phyloP scores from a whole-genome alignment of 495 filamentous ascomycete species.

The Glarea lozoyensis region DNA sequence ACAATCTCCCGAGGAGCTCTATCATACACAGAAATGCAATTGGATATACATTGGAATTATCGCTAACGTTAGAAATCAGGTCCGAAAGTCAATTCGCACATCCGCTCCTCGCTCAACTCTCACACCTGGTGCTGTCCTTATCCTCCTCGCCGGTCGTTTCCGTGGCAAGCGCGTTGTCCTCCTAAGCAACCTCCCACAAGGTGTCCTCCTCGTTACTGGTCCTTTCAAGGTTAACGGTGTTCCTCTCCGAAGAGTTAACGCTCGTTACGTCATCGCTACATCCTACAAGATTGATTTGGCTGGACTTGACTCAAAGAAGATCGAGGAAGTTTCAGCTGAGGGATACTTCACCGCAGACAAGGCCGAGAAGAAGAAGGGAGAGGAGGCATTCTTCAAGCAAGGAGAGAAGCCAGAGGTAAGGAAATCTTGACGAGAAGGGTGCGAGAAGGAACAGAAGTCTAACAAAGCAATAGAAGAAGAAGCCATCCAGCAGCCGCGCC shows the following conservation, averaged over 20 bases:
- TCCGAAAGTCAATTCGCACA: conserved; percentile 86
- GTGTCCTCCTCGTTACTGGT: conserved; percentile 96
- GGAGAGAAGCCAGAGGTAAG: conserved; percentile 93
- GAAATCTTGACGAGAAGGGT: neutral
- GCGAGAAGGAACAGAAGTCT: conserved; percentile 18
- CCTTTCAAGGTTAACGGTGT: conserved; percentile 99
- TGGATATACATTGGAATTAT: neutral
- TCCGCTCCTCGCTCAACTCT: conserved; percentile 79
- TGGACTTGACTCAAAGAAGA: conserved; percentile 69
- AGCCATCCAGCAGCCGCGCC: conserved; percentile 77
- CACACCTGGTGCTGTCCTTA: conserved; percentile 87
- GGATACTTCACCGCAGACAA: conserved; percentile 97
- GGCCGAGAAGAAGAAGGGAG: conserved; percentile 77
- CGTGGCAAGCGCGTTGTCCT: conserved; percentile 99
- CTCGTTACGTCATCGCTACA: conserved; percentile 98
- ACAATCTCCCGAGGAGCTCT: no score
- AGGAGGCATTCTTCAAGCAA: conserved; percentile 98
- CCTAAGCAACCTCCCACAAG: conserved; percentile 92
- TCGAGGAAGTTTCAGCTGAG: conserved; percentile 74
- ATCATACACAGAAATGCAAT: no score
- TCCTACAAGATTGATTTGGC: conserved; percentile 78
- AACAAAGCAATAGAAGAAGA: conserved; percentile 72
- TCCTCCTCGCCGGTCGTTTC: conserved; percentile 98
- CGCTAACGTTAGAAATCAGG: conserved; percentile 40
- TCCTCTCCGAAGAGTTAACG: conserved; percentile 93